A percentile compares a stretch with the other conserved stretches of the same genome.
These are phyloP conservation scores for Lathyrus tuberosus DNA, from an alignment of 306 rosid species.

Conservation along the genomic window DNA sequence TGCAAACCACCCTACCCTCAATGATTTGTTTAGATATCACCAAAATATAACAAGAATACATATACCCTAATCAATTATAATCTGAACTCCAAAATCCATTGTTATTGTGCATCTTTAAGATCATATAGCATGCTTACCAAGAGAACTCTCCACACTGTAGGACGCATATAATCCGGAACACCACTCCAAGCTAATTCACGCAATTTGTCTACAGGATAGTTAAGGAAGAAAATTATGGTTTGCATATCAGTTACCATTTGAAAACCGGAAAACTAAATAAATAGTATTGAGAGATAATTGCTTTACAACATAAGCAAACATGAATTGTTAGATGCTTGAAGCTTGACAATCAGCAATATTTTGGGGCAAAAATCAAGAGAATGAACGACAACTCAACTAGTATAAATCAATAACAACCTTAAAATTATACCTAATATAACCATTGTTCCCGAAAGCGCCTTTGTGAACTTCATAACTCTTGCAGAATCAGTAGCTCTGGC, in stretches of 20 bases:
- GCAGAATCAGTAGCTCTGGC: constrained; percentile 95
- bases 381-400: constrained; percentile 7
- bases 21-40: constrained; percentile 16
- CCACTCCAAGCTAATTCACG: constrained; percentile 98
- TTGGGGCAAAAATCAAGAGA: constrained; percentile 20
- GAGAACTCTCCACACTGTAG: constrained; percentile 93
- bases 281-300: not conserved
- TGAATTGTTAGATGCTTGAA: constrained; percentile 11
- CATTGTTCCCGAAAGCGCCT: constrained; percentile 79
- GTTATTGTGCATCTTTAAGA: constrained; percentile 16
- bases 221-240: constrained; percentile 34
- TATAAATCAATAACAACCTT: constrained; percentile 10
- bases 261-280: constrained; percentile 26
- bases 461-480: constrained; percentile 78
- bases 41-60: constrained; percentile 30
- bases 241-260: constrained; percentile 11
- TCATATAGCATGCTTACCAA: constrained; percentile 71
- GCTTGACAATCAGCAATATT: constrained; percentile 13
- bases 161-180: constrained; percentile 89
- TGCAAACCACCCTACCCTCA: constrained; percentile 14
- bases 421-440: constrained; percentile 64
- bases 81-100: constrained; percentile 1
- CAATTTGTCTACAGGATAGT: constrained; percentile 71
- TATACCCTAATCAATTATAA: constrained; percentile 29
- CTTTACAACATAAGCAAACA: constrained; percentile 22